A percentile compares a stretch with the other conserved stretches of the same genome.
phyloP scores from a whole-genome alignment of 305 asterid genomes.

The Solanum aculeatissimum region DNA sequence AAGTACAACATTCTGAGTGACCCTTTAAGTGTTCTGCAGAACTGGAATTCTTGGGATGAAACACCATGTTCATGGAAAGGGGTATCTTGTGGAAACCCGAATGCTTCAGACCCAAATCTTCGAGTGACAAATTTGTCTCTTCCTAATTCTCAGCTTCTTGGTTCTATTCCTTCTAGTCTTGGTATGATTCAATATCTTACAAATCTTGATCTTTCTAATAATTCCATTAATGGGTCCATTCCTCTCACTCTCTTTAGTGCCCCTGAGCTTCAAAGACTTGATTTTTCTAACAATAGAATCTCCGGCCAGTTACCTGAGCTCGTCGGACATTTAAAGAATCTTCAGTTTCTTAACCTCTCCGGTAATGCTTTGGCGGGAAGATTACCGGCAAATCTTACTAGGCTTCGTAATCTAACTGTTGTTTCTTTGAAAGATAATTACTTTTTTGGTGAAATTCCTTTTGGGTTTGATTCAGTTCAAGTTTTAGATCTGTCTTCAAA shows the following conservation, averaged over 20 bases:
- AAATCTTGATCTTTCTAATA: constrained; percentile 49
- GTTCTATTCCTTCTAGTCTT: constrained; percentile 49
- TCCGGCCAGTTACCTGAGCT: constrained; percentile 53
- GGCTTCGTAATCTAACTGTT: constrained; percentile 32
- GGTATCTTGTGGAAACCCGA: constrained; percentile 42
- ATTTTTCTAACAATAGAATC: constrained; percentile 57
- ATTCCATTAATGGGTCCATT: constrained; percentile 64
- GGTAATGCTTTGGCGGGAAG: constrained; percentile 60
- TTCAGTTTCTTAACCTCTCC: constrained; percentile 59
- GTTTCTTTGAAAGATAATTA: constrained; percentile 56
- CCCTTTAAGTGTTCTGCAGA: constrained; percentile 38
- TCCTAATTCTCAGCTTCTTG: constrained; percentile 47
- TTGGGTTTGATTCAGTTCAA: constrained; percentile 40
- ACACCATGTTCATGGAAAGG: constrained; percentile 81
- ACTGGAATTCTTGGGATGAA: constrained; percentile 38
- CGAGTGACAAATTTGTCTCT: constrained; percentile 54
- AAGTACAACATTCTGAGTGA: constrained; percentile 42
- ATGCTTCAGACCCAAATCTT: constrained; percentile 22
- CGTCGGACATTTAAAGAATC: constrained; percentile 32
- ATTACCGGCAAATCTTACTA: constrained; percentile 35
- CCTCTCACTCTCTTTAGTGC: constrained; percentile 48
- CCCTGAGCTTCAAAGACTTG: constrained; percentile 42
- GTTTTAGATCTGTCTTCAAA: constrained; percentile 80
- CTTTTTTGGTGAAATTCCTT: constrained; percentile 46
- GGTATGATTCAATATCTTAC: constrained; percentile 53